Evolutionary conservation across 805 yeast genomes (phyloP), one percentile per base, ranked within the genome.

Genomic region (Saccharomycopsis oosterbeekiorum): DNA sequence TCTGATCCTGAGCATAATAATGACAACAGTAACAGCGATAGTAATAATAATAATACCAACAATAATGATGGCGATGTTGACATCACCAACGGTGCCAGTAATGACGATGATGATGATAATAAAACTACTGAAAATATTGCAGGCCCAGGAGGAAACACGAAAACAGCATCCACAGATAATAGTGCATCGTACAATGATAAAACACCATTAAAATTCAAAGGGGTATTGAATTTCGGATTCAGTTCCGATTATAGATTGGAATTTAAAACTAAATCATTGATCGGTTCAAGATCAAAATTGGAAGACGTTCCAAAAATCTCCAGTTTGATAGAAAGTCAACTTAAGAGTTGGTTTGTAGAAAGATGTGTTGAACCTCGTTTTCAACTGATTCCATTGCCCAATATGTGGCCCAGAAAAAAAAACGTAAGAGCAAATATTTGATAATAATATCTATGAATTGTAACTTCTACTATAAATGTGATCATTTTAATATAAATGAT

Each of bases 221-320:
- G 64, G 1, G 94, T 89, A 14, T 74, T 94, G 60, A 85, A 91
- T 80, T 86, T 94, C 68, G 89, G 96, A 14, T 93, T 94, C 71
- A 81, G 92, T 0, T 97, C 97, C 0, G 97, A 91, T 69, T 94
- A 89, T 72, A 76, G 93, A 61, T 76, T 94, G 66, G 97, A 93
- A 68, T 92, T 94, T 73, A 85, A 87, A 53, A 84, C 90, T n/a
- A 85, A 85, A 68, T 89, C 97, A 1, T 75, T 93, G 47, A 89
- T 94, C 58, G 99, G 99, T 0, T 88, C 97, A 0, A 79, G 96
- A 56, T 89, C 98, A 0, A 88, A 93, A 70, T 76, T 94, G 34
- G 96, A 92, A 72, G 90, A 94, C 68, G 88, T 94, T 15, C 99
- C 99, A 8, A 91, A 94, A 69, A 84, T 94, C 43, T 84, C 96